Base-by-base conservation (phyloP, 371 early-diverging fungal species). In the Blastocladiella emersonii region DNA sequence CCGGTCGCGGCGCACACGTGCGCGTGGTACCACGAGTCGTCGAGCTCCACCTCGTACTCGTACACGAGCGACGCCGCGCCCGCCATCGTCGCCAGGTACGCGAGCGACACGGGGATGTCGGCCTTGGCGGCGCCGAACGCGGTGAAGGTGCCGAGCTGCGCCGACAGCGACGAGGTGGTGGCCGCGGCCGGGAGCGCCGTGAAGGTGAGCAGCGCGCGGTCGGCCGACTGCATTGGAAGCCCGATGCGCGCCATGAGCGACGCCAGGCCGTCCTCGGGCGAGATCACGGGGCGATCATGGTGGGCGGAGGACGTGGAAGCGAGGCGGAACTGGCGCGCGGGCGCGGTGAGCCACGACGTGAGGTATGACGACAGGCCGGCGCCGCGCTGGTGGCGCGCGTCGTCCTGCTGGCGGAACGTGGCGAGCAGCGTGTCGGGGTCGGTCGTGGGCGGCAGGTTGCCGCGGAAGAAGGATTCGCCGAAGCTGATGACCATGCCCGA, bases 11-110 rank as follows among this genome's bases (percentile, higher is more conserved):
- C 85, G 65, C 87, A 78, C 45, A 96, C 80, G 59, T 90, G 90
- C 19, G 84, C 89, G 66, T 89, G 82, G 76, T 85, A 90, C 92
- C 92, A 95, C 74, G 91, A 83, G 68, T 91, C 86, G 61, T 84
- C 76, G 75, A 93, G 77, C 70, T 95, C 91, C n/a, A 91, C 74
- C 64, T 90, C 82, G 62, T 94, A 66, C 67, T 91, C 93, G 86
- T 92, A 95, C 41, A 91, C 89, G 23, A 85, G 79, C 8, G 27
- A 34, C 34, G 56, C 74, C 65, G 0, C 60, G 57, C 30, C 25
- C 39, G 61, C 13, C 37, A 6, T 70, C 70, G 25, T 65, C 64
- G 36, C 63, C 61, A 36, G 3, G 41, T n/a, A 61, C 44, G 32
- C 60, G 66, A 35, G 32, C 25, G 6, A 56, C 61, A 49, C 74